Base-by-base conservation (phyloP, 495 filamentous ascomycete species). In the Corynascus novoguineensis region DNA sequence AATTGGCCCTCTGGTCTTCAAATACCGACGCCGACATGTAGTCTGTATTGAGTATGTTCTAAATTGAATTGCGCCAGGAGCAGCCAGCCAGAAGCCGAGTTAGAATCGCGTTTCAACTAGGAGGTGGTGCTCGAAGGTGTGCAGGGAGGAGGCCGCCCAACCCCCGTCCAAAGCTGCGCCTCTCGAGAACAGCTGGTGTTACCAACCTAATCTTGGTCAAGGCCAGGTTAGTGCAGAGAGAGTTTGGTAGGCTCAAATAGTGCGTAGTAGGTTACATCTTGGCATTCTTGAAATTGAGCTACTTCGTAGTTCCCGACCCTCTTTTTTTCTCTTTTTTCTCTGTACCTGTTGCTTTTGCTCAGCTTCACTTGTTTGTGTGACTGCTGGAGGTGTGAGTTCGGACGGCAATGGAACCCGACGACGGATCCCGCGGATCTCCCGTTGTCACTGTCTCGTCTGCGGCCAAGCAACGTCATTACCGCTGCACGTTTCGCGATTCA, bases 401-500 rank as follows among this genome's bases (percentile, higher is more conserved):
- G n/a, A n/a, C n/a, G n/a, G n/a, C n/a, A 32, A 32, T 32, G 5
- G 31, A 5, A 11, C 11, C 31, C 31, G 6, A 32, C 52, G 17
- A 35, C 29, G 29, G 38, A 49, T 34, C 27, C 22, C 17, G 29
- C 28, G 46, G 22, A 49, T 49, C 46, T 14, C 14, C 14, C 44
- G 44, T 8, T 47, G 14, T n/a, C 25, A 12, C 10, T 38, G 35
- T n/a, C 35, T n/a, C n/a, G n/a, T n/a, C n/a, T 38, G 35, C 8
- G 1, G 3, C 25, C 8, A n/a, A n/a, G n/a, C n/a, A 53, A 53
- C 50, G 50, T 53, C 50, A 53, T 53, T 15, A 28, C n/a, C 8
- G 37, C n/a, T 22, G 37, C 35, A 21, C n/a, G 37, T 35, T 53
- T 41, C 31, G 24, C n/a, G 25, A 53, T 53, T 17, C 24, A 11